Conservation (phyloP, 352 stramenopile species). For the Pythium rhizo-oryzae region DNA sequence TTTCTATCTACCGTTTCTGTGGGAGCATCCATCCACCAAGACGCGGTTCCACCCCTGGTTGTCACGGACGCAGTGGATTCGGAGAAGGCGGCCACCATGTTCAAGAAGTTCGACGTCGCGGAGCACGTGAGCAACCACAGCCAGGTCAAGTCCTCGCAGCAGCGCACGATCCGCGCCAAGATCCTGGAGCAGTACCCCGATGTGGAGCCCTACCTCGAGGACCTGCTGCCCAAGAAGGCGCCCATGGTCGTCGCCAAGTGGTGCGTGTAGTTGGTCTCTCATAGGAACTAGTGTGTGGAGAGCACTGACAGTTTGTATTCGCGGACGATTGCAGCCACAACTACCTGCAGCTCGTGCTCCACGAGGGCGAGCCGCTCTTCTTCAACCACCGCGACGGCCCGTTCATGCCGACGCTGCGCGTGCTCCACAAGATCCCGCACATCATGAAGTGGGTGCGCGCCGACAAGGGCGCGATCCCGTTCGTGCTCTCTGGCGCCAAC, state of each 20-base stretch:
- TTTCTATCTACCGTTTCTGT: slow-evolving; percentile 19
- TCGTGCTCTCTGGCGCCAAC: slow-evolving; percentile 97
- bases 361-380: slow-evolving; percentile 93
- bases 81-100: slow-evolving; percentile 65
- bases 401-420: slow-evolving; percentile 96
- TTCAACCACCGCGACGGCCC: slow-evolving; percentile 97
- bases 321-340: slow-evolving; percentile 43
- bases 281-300: no score
- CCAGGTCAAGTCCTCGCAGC: slow-evolving; percentile 97
- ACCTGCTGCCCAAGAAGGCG: slow-evolving; percentile 95
- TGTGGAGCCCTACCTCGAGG: slow-evolving; percentile 88
- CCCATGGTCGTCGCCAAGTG: slow-evolving; percentile 92
- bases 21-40: not conserved
- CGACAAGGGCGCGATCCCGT: slow-evolving; percentile 98
- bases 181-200: slow-evolving; percentile 94
- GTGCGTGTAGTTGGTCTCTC: slow-evolving; percentile 54
- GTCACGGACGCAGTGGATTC: slow-evolving; percentile 10
- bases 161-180: slow-evolving; percentile 94
- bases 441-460: slow-evolving; percentile 94
- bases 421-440: slow-evolving; percentile 95
- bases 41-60: not conserved
- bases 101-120: slow-evolving; percentile 95
- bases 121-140: slow-evolving; percentile 96
- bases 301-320: slow-evolving; percentile 25
- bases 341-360: slow-evolving; percentile 90